Evolutionary conservation across 1,284 basidiomycete species (phyloP).

Genomic region (Stereum hirsutum): DNA sequence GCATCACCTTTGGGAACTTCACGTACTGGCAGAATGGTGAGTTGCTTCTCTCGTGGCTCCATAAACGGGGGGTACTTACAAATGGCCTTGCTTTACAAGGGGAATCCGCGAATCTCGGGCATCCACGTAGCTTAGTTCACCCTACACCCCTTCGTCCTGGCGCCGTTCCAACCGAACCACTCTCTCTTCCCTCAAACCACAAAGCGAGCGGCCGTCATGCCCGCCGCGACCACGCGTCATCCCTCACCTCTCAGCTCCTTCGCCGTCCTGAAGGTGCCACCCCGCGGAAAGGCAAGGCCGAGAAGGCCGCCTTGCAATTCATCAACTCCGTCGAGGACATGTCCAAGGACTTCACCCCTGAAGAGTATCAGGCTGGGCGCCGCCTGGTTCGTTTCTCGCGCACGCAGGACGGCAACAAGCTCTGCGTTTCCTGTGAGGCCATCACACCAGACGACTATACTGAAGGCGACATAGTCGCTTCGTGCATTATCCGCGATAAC

Average conservation of each 20-base stretch:
- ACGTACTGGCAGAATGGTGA: constrained; percentile 47
- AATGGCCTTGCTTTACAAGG: too few relatives aligned
- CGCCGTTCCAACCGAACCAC: too few relatives aligned
- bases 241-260: neutral
- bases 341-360: constrained; percentile 43
- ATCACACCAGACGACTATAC: constrained; percentile 53
- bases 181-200: neutral
- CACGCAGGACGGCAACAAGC: constrained; percentile 46
- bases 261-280: constrained; percentile 10
- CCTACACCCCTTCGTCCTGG: too few relatives aligned
- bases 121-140: too few relatives aligned
- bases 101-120: too few relatives aligned
- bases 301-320: constrained; percentile 33
- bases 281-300: constrained; percentile 18
- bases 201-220: neutral
- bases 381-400: constrained; percentile 67
- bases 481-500: constrained; percentile 81
- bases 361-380: constrained; percentile 50
- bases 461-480: constrained; percentile 55
- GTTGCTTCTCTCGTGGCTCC: too few relatives aligned
- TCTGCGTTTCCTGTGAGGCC: constrained; percentile 57
- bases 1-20: constrained; percentile 63
- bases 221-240: neutral
- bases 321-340: constrained; percentile 44
- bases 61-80: too few relatives aligned